These are phyloP conservation scores for Aspergillus pseudonomiae DNA, from an alignment of 2,329 filamentous ascomycete species.

Conservation along the genomic window DNA sequence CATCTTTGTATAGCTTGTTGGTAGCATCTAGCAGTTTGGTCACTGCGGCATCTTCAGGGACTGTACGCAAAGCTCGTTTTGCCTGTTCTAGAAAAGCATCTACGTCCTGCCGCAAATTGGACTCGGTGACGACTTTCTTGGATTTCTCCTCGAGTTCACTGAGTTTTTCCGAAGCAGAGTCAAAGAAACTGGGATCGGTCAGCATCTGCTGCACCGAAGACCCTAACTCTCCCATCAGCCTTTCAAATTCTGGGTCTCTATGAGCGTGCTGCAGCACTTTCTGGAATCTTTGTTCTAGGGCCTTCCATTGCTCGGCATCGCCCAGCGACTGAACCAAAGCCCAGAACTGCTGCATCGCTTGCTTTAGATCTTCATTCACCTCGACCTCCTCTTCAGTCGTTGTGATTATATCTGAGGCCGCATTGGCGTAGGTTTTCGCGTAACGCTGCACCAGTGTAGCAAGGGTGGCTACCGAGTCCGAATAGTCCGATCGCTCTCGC, in stretches of 20 bases:
- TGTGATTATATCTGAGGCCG: constrained; percentile 67
- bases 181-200: constrained; percentile 83
- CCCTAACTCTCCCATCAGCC: constrained; percentile 72
- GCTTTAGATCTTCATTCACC: constrained; percentile 73
- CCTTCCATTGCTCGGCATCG: constrained; percentile 72
- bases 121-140: constrained; percentile 63
- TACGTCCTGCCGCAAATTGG: constrained; percentile 71
- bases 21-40: constrained; percentile 69
- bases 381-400: constrained; percentile 71
- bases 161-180: constrained; percentile 69
- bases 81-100: constrained; percentile 71
- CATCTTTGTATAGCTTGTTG: constrained; percentile 67
- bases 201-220: constrained; percentile 78
- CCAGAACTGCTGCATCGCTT: constrained; percentile 80
- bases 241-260: constrained; percentile 80
- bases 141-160: constrained; percentile 61
- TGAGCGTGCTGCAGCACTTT: constrained; percentile 72
- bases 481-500: constrained; percentile 77
- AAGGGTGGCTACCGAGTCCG: constrained; percentile 80
- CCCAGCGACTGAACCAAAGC: constrained; percentile 78
- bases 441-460: constrained; percentile 77
- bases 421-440: constrained; percentile 74
- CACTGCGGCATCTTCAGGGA: constrained; percentile 72
- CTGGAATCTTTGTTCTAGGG: constrained; percentile 69
- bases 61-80: constrained; percentile 67